phyloP scores from a whole-genome alignment of 805 yeast species.

The Pichia kluyveri region DNA sequence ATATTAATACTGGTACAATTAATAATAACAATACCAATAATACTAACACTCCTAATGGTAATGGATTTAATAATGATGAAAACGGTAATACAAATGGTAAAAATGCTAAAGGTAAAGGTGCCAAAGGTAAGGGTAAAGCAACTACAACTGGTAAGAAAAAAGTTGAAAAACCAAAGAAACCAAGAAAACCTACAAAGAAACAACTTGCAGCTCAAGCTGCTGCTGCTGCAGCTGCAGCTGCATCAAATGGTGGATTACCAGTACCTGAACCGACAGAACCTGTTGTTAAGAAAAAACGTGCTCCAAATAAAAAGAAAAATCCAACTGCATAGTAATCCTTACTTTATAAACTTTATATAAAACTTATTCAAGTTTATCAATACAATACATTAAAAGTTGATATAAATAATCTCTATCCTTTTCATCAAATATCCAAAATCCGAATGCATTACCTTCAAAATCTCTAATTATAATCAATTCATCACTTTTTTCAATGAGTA shows the following conservation, averaged over 20 bases:
- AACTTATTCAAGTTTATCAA: slow-evolving; percentile 12
- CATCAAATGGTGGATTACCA: background rate
- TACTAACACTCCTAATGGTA: background rate
- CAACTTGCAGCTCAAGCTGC: slow-evolving; percentile 23
- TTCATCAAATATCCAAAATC: slow-evolving; percentile 69
- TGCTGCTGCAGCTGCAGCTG: slow-evolving; percentile 14
- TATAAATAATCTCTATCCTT: slow-evolving; percentile 54
- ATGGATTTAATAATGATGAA: background rate
- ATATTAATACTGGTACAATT: too few species aligned
- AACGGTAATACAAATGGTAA: background rate
- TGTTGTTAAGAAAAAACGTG: slow-evolving; percentile 23
- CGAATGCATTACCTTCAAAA: slow-evolving; percentile 61
- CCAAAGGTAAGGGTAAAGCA: slow-evolving; percentile 1
- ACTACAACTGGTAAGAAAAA: slow-evolving; percentile 11
- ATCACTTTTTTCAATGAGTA: slow-evolving; percentile 62
- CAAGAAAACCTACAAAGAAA: slow-evolving; percentile 26
- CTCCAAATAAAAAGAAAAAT: slow-evolving; percentile 20
- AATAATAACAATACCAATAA: background rate
- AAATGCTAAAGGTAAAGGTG: background rate
- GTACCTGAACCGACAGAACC: slow-evolving; percentile 10
- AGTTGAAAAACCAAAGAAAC: slow-evolving; percentile 18
- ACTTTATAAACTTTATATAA: background rate
- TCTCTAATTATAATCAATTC: slow-evolving; percentile 64
- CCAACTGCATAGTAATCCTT: background rate
- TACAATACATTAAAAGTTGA: slow-evolving; percentile 28